Percentiles rank a stretch among this genome's conserved stretches.
Conservation (phyloP, 768 basidiomycete species). For the Phallus indusiatus region DNA sequence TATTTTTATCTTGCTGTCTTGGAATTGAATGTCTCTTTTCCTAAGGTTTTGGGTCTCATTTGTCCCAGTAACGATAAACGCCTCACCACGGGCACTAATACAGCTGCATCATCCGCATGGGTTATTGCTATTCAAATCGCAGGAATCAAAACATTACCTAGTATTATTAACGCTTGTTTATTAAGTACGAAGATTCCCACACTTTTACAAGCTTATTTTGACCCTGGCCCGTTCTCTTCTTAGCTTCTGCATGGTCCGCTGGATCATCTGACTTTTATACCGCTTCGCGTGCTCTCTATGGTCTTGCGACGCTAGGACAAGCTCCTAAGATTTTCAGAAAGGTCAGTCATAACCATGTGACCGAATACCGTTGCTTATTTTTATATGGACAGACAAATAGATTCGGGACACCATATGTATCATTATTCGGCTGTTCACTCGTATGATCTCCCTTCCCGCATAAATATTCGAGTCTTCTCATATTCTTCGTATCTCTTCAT, state of each 20-base stretch:
- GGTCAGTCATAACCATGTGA: conserved; percentile 34
- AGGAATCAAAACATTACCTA: conserved; percentile 28
- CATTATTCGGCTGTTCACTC: neutral
- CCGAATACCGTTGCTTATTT: conserved; percentile 23
- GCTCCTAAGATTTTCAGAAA: conserved; percentile 44
- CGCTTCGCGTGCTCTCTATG: conserved; percentile 36
- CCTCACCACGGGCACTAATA: conserved; percentile 20
- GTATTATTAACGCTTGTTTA: conserved; percentile 64
- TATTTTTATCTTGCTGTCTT: neutral
- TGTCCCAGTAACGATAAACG: conserved; percentile 24
- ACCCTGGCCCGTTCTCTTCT: conserved; percentile 23
- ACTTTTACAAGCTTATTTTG: neutral
- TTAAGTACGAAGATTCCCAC: conserved; percentile 32
- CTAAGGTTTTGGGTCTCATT: conserved; percentile 30
- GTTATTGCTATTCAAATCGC: conserved; percentile 30
- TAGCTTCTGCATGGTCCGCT: conserved; percentile 50
- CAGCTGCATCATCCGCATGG: conserved; percentile 27
- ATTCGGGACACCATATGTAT: conserved; percentile 3
- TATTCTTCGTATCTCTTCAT: conserved; percentile 12
- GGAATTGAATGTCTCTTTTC: no score
- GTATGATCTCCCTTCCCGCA: neutral
- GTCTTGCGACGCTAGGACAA: conserved; percentile 41
- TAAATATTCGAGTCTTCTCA: neutral
- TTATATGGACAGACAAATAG: neutral
- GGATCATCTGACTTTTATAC: conserved; percentile 45